Evolutionary conservation across 495 filamentous ascomycete genomes (phyloP), one percentile per base, ranked within the genome.

Genomic region (Apiosordaria backusii): DNA sequence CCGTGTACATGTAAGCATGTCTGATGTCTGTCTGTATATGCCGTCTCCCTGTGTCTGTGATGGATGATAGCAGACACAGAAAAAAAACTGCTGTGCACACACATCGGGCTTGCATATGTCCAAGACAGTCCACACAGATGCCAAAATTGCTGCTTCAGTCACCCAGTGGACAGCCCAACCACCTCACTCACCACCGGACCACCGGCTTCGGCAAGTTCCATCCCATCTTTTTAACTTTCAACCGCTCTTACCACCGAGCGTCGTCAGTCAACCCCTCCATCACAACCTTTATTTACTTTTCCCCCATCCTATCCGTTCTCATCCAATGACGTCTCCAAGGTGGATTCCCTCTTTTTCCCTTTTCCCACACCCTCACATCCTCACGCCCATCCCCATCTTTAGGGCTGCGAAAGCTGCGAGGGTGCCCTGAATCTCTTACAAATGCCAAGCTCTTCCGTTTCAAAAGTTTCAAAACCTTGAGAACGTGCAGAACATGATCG

Each of bases 381-480:
- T n/a, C n/a, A n/a, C n/a, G n/a, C n/a, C n/a, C n/a, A 45, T 45
- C 35, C 13, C 35, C 35, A 45, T 45, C 35, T 45, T 45, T 45
- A 45, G 35, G 35, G 35, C 35, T 45, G 63, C n/a, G 24, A 45
- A 15, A 15, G 35, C 35, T 45, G 63, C n/a, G 24, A 25, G 23
- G 54, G 64, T 62, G 54, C 57, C 57, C 25, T 60, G 22, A 60
- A 25, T 50, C 65, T 60, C 35, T 21, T 63, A 67, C 68, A 70
- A 67, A 25, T 67, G 65, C 35, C 35, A 45, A 45, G 35, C 35
- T n/a, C n/a, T n/a, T n/a, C n/a, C n/a, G n/a, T n/a, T 69, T 63
- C 67, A 66, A 66, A 61, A 64, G 57, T 16, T 21, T 23, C 4
- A 54, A 60, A 64, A 22, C 22, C 52, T 29, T 52, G n/a, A n/a